Conservation (phyloP, 2,329 filamentous ascomycete species). For the Penicillium sp. region DNA sequence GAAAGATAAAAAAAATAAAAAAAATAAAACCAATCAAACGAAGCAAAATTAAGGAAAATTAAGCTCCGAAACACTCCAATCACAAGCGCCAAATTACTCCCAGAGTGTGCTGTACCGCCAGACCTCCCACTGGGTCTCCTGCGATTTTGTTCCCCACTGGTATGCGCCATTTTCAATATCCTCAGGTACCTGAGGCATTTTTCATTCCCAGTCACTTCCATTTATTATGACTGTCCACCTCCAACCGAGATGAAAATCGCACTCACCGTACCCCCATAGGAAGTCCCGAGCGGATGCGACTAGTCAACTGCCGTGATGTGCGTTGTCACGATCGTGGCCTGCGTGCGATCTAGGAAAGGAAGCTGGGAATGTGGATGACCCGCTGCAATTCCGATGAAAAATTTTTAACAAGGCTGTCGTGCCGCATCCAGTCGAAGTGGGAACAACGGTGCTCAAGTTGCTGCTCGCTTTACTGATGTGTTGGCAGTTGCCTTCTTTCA, state of each 20-base stretch:
- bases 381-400: background rate
- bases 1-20: too few relatives aligned
- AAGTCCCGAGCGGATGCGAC: background rate
- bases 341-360: background rate
- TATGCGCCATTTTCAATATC: slow-evolving; percentile 28
- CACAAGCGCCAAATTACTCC: background rate
- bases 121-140: slow-evolving; percentile 14
- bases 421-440: background rate
- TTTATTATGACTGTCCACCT: background rate
- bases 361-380: background rate
- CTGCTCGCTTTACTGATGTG: background rate
- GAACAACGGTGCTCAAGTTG: background rate
- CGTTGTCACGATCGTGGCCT: background rate
- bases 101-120: background rate
- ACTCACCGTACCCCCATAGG: background rate
- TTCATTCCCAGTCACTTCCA: slow-evolving; percentile 25
- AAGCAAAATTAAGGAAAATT: slow-evolving; percentile 22
- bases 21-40: background rate
- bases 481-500: background rate
- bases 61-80: slow-evolving; percentile 19
- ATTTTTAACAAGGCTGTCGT: background rate
- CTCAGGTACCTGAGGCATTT: slow-evolving; percentile 28
- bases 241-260: slow-evolving; percentile 9
- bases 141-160: slow-evolving; percentile 3
- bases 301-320: slow-evolving; percentile 1